Conservation (phyloP, 495 filamentous ascomycete genomes). For the Podospora pseudopauciseta region DNA sequence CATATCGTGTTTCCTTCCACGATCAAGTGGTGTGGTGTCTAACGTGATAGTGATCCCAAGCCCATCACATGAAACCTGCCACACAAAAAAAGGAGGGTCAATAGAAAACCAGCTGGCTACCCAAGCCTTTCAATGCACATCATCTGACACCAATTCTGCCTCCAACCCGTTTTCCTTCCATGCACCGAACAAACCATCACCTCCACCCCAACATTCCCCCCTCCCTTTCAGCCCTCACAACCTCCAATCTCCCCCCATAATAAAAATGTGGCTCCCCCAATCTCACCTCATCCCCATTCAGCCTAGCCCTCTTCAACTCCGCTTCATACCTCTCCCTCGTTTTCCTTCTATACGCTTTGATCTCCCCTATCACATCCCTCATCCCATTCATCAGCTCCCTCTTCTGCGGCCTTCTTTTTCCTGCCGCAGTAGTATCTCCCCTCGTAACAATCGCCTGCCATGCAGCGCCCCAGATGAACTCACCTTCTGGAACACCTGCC, state of each 20-base stretch:
- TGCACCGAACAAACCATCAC: too few relatives aligned
- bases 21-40: too few relatives aligned
- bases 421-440: not conserved
- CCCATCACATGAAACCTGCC: too few relatives aligned
- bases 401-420: constrained; percentile 13
- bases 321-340: constrained; percentile 29
- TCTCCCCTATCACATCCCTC: constrained; percentile 37
- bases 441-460: constrained; percentile 39
- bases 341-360: constrained; percentile 35
- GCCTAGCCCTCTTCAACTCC: constrained; percentile 2
- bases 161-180: too few relatives aligned
- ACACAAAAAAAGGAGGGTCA: too few relatives aligned
- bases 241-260: constrained; percentile 30
- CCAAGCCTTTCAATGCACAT: too few relatives aligned
- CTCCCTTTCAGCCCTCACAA: constrained; percentile 6
- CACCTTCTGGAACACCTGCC: constrained; percentile 38
- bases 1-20: too few relatives aligned
- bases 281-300: constrained; percentile 1
- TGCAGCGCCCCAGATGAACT: constrained; percentile 37
- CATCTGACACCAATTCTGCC: too few relatives aligned
- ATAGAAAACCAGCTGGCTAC: too few relatives aligned
- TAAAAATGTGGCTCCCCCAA: constrained; percentile 28
- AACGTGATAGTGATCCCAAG: too few relatives aligned
- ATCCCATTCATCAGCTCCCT: constrained; percentile 25
- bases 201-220: not conserved